Conservation (phyloP, 139 green algal genomes). For the Pseudopediastrum boryanum region DNA sequence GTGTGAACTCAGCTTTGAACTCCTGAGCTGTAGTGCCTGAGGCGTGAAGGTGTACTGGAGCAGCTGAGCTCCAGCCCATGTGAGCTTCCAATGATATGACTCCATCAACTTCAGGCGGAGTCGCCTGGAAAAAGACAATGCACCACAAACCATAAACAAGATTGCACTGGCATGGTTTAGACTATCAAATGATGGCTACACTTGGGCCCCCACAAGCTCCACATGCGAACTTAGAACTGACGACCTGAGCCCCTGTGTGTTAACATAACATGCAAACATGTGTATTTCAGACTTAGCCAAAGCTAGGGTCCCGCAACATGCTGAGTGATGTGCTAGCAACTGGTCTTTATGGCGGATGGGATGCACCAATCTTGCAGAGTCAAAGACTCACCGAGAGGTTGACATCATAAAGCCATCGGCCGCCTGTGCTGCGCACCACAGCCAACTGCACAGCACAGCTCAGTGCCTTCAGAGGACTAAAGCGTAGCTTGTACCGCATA, state of each 20-base stretch:
- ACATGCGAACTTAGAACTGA: too few species aligned
- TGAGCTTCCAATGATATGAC: slow-evolving; percentile 43
- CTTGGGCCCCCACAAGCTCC: too few species aligned
- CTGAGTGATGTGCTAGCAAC: too few species aligned
- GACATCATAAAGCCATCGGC: slow-evolving; percentile 54
- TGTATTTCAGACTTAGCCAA: too few species aligned
- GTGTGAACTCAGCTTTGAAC: slow-evolving; percentile 50
- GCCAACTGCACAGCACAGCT: neutral
- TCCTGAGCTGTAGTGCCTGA: slow-evolving; percentile 8
- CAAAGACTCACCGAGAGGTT: slow-evolving; percentile 17
- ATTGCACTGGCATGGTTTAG: too few species aligned
- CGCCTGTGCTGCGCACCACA: slow-evolving; percentile 22
- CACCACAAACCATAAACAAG: too few species aligned
- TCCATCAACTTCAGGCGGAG: slow-evolving; percentile 46
- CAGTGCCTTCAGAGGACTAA: slow-evolving; percentile 23
- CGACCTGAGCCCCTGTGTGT: too few species aligned
- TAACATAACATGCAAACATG: too few species aligned
- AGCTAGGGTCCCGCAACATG: too few species aligned
- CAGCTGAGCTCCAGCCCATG: slow-evolving; percentile 34
- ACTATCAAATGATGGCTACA: too few species aligned
- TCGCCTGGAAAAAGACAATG: slow-evolving; percentile 12
- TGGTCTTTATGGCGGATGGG: too few species aligned
- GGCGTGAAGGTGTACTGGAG: slow-evolving; percentile 23
- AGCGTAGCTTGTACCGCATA: neutral
- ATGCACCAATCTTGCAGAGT: neutral